Conservation (phyloP, 805 yeast genomes). For the Kuraishia ogatae region DNA sequence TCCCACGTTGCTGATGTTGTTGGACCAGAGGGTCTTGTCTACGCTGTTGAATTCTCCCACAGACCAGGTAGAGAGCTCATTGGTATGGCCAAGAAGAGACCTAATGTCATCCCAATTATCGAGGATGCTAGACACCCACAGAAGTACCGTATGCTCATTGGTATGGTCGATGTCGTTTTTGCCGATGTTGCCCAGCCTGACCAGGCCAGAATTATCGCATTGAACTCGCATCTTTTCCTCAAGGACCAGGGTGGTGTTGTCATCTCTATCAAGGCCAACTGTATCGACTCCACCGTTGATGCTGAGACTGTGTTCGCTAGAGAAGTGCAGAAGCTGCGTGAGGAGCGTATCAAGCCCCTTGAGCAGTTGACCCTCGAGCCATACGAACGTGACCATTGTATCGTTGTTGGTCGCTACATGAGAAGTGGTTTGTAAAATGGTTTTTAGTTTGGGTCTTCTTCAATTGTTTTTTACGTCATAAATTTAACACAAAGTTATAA, state of each 20-base stretch:
- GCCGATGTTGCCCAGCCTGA: conserved; percentile 99
- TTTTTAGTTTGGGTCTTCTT: not conserved
- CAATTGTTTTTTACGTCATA: not conserved
- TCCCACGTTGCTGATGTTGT: conserved; percentile 97
- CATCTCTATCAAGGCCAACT: conserved; percentile 98
- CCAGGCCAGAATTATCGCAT: conserved; percentile 99
- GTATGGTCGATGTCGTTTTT: conserved; percentile 98
- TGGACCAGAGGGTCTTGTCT: conserved; percentile 98
- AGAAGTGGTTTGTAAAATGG: conserved; percentile 63
- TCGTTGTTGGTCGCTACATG: conserved; percentile 93
- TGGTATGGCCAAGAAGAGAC: conserved; percentile 99
- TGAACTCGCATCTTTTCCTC: conserved; percentile 95
- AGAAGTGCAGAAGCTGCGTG: conserved; percentile 98
- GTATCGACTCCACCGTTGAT: conserved; percentile 98
- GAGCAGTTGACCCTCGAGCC: conserved; percentile 99
- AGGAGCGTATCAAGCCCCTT: conserved; percentile 96
- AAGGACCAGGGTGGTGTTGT: conserved; percentile 98
- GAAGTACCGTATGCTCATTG: conserved; percentile 97
- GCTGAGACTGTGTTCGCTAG: conserved; percentile 99
- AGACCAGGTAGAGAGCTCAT: conserved; percentile 99
- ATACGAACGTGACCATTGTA: conserved; percentile 99
- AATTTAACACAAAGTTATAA: not conserved
- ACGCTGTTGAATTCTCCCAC: conserved; percentile 98
- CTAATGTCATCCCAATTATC: conserved; percentile 95
- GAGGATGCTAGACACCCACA: conserved; percentile 99